Conservation (phyloP, 2,329 filamentous ascomycete genomes). For the Graphilbum ipis-grandicollis region DNA sequence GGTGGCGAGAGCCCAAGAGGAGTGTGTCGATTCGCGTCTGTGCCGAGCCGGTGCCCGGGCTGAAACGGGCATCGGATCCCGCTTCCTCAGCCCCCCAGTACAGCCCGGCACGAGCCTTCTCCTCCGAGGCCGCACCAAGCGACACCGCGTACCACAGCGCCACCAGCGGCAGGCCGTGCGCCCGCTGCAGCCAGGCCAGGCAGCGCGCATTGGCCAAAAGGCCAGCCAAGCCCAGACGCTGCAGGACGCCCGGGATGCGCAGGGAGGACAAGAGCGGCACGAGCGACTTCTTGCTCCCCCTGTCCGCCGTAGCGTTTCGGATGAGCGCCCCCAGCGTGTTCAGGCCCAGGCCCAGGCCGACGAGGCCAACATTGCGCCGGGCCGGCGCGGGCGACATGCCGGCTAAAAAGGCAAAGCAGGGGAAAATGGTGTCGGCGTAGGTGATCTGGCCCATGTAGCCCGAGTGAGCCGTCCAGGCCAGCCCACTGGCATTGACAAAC, state of each 20-base stretch:
- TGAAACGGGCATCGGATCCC: no score
- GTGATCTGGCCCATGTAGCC: conserved; percentile 1
- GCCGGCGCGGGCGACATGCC: not conserved
- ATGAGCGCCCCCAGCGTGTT: not conserved
- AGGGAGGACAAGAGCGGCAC: not conserved
- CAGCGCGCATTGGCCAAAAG: not conserved
- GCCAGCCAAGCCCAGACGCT: not conserved
- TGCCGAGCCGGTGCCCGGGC: not conserved
- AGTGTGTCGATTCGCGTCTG: not conserved
- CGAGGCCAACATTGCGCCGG: not conserved
- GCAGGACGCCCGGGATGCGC: not conserved
- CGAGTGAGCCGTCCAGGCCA: not conserved
- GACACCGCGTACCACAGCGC: not conserved
- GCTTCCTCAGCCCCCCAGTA: no score
- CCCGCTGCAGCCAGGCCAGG: not conserved
- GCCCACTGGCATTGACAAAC: conserved; percentile 1
- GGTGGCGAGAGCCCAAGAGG: not conserved
- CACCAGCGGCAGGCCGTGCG: not conserved
- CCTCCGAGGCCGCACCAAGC: not conserved
- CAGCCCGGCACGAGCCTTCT: no score
- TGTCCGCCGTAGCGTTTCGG: not conserved
- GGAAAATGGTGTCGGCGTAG: conserved; percentile 1
- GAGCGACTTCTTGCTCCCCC: not conserved
- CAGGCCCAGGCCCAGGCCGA: not conserved
- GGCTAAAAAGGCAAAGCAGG: conserved; percentile 1